Conservation (phyloP, 2,329 filamentous ascomycete genomes). For the Epichloe elymi region DNA sequence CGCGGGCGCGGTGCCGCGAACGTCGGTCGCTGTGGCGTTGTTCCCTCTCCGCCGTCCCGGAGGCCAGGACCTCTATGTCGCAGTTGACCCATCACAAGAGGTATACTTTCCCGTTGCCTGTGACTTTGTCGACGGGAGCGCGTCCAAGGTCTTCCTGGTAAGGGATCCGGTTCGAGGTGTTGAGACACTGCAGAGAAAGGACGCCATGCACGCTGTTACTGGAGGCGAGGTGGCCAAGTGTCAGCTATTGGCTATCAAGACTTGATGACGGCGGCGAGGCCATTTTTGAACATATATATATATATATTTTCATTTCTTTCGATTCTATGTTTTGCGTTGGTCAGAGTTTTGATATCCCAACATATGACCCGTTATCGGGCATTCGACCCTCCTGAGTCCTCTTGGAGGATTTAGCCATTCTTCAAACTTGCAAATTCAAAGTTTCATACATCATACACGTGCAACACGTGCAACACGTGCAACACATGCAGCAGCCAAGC, state of each 20-base stretch:
- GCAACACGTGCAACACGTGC: too few relatives aligned
- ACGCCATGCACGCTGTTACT: constrained; percentile 14
- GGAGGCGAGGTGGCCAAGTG: constrained; percentile 13
- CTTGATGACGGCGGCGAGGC: background rate
- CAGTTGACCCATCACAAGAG: constrained; percentile 10
- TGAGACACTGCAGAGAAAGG: constrained; percentile 11
- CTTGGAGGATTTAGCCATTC: too few relatives aligned
- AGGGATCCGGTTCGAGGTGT: constrained; percentile 12
- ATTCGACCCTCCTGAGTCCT: too few relatives aligned
- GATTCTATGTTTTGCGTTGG: too few relatives aligned
- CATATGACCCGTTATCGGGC: too few relatives aligned
- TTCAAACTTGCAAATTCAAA: too few relatives aligned
- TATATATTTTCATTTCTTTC: background rate
- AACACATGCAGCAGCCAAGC: too few relatives aligned
- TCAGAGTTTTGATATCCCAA: too few relatives aligned
- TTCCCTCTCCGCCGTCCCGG: constrained; percentile 8
- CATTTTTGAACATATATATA: background rate
- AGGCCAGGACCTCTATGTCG: constrained; percentile 9
- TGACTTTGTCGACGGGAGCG: constrained; percentile 11
- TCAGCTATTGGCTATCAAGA: constrained; percentile 1
- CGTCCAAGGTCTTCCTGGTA: constrained; percentile 16
- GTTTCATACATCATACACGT: too few relatives aligned
- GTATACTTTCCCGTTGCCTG: constrained; percentile 18
- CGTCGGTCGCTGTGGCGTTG: constrained; percentile 10
- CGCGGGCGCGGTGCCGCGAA: constrained; percentile 8